Evolutionary conservation across 805 yeast species (phyloP), one percentile per base, ranked within the genome.

Genomic region (Candida maesae): DNA sequence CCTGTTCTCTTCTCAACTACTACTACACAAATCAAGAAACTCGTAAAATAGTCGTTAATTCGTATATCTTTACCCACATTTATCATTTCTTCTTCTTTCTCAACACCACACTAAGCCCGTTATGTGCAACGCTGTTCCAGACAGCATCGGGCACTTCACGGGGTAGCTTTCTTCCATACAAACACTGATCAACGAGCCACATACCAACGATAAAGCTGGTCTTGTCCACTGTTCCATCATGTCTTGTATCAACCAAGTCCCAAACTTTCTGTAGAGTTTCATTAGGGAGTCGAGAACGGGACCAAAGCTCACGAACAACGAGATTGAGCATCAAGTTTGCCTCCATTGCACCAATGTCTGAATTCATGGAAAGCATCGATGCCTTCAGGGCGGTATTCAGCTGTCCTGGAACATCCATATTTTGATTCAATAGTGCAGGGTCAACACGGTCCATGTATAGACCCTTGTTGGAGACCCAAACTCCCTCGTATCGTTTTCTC

Each of bases 151-250:
- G 79, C 6, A 93, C 76, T 28, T 63, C 63, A 44, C 76, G 72
- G 0, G 99, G 98, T 36, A 93, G 65, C 59, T 93, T 93, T 29
- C 95, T 71, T 0, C 99, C 99, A 58, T 91, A 93, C 12, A 93
- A 68, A 58, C 96, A 86, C 63, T 93, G 99, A 61, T 93, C 99
- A 2, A 93, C 90, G 5, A 90, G 64, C 99, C 99, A 93, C 84
- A 86, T 90, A 0, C 99, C 99, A n/a, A 90, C 91, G 24, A 91
- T 66, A 54, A 93, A 93, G 48, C 90, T 91, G 27, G 79, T 81
- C 46, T 86, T 76, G 50, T 81, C 83, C 40, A 93, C 66, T 1
- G 85, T 76, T 0, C 95, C 95, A 58, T 84, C 93, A 34, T 67
- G 61, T 50, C 79, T 60, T 41, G 64, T 71, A 57, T 76, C 87